These are phyloP conservation scores for Purpureocillium lavendulum DNA, from an alignment of 2,329 filamentous ascomycete genomes.

Conservation along the genomic window DNA sequence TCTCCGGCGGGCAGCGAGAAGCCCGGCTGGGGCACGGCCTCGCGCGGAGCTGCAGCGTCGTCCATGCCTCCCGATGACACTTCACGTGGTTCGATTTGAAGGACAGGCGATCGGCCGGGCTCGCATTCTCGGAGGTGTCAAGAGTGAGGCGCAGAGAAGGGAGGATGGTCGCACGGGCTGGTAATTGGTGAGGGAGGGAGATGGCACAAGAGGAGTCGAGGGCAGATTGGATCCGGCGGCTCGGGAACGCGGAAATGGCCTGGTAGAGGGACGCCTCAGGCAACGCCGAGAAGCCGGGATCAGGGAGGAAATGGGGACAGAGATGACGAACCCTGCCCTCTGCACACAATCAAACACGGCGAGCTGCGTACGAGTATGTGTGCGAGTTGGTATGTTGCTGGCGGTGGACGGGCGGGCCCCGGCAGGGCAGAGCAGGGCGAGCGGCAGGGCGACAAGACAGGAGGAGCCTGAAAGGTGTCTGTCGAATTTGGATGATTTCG, in stretches of 20 bases:
- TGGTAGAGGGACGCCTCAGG: background rate
- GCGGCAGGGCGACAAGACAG: too few relatives aligned
- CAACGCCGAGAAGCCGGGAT: background rate
- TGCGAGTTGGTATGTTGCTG: too few relatives aligned
- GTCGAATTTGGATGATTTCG: too few relatives aligned
- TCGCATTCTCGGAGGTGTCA: constrained; percentile 6
- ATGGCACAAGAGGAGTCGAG: background rate
- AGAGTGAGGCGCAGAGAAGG: background rate
- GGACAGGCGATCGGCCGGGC: constrained; percentile 1
- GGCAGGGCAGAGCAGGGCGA: too few relatives aligned
- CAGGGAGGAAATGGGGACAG: background rate
- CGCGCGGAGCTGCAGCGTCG: background rate
- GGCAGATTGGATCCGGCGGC: background rate
- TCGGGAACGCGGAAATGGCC: too few relatives aligned
- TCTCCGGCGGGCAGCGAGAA: constrained; percentile 3
- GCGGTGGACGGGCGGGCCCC: too few relatives aligned
- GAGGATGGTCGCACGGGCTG: background rate
- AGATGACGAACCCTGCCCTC: background rate
- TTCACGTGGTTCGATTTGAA: constrained; percentile 1
- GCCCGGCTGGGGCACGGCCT: constrained; percentile 2
- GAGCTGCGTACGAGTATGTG: too few relatives aligned
- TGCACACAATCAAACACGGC: constrained; percentile 1
- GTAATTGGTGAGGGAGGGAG: background rate
- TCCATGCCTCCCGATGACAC: constrained; percentile 4
- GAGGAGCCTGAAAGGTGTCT: too few relatives aligned